Conservation (phyloP, 2,329 filamentous ascomycete genomes). For the Pyrenophora tritici-repentis region DNA sequence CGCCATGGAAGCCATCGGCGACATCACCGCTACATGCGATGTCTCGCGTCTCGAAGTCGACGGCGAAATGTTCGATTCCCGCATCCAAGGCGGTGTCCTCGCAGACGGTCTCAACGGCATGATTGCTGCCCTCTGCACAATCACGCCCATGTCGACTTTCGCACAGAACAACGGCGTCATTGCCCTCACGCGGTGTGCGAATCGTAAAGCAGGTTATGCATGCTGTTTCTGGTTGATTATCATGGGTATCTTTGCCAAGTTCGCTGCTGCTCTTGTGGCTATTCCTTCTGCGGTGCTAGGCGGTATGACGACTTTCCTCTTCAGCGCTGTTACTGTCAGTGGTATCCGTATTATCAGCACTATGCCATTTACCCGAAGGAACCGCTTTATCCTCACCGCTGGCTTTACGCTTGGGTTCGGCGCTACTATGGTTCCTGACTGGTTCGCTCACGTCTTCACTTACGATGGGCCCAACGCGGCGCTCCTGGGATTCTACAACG, state of each 20-base stretch:
- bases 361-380: conserved; percentile 76
- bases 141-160: conserved; percentile 73
- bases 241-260: conserved; percentile 84
- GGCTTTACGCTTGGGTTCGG: conserved; percentile 72
- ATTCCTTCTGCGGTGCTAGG: conserved; percentile 64
- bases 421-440: conserved; percentile 57
- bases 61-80: conserved; percentile 72
- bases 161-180: conserved; percentile 53
- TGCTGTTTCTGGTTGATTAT: conserved; percentile 77
- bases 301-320: conserved; percentile 74
- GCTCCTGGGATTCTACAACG: conserved; percentile 75
- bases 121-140: conserved; percentile 76
- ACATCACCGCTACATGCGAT: conserved; percentile 81
- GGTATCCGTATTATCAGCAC: conserved; percentile 76
- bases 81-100: conserved; percentile 78
- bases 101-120: conserved; percentile 79
- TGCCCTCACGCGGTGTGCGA: conserved; percentile 78
- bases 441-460: conserved; percentile 74
- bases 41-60: conserved; percentile 77
- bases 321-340: conserved; percentile 74
- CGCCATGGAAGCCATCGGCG: conserved; percentile 79
- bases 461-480: conserved; percentile 70
- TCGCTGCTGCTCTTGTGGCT: conserved; percentile 76
- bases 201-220: conserved; percentile 78
- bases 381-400: conserved; percentile 80